Base-by-base conservation (phyloP, 2,329 filamentous ascomycete genomes). In the Alternaria gaisen region DNA sequence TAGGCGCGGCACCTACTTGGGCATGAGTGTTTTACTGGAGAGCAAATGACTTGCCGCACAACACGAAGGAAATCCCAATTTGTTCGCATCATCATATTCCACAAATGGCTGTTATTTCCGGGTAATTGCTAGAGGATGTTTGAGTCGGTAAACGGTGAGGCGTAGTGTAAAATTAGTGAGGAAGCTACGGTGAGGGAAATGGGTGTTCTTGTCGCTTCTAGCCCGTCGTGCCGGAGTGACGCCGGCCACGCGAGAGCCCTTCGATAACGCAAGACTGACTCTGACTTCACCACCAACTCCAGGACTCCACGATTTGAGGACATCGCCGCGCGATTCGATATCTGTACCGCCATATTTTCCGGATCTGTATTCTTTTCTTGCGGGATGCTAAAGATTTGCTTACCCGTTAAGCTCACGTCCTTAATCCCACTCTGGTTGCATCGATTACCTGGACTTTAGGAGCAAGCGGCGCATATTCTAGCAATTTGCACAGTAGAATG, bases 21-120 rank as follows among this genome's bases (percentile, higher is more conserved):
- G 61, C 42, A 42, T 55, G 41, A 40, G 30, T 48, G 36, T 50
- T 52, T 61, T 34, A 22, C 32, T 58, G 43, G 48, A 59, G 46
- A 59, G 38, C 52, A 69, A 61, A 58, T 63, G 55, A 67, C 57
- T 53, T 53, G 63, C 67, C 60, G 52, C 60, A 53, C 54, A 55
- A 61, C 63, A 67, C 60, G 63, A 53, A 50, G 32, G 41, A 41
- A 41, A 38, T 16, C 12, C 51, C 40, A 22, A 42, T 56, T 43
- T 56, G 38, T 44, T 32, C 32, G 47, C 12, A 20, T 48, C 57
- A 55, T 22, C 43, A 56, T 34, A 44, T 58, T 48, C 64, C 55
- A 56, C 58, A 60, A 63, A 42, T 36, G 46, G 61, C 6, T 22
- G 32, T 46, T 36, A 58, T 58, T 34, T 55, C 56, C 55, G 54